phyloP scores from a whole-genome alignment of 2,329 filamentous ascomycete species.

The Chrysosporium keratinophilum region DNA sequence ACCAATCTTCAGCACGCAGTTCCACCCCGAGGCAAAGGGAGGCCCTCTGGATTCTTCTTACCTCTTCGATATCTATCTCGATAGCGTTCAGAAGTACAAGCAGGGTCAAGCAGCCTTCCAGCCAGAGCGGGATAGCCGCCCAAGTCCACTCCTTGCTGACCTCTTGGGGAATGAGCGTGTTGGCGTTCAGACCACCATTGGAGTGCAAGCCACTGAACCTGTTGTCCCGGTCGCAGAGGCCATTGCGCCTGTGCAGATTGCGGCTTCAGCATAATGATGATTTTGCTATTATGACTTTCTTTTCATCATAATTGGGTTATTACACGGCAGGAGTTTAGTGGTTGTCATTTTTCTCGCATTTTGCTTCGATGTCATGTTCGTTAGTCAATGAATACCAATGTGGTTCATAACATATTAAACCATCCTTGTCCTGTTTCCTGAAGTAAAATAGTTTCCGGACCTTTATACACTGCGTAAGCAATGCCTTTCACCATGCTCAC shows the following conservation, averaged over 20 bases:
- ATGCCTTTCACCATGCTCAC: too few species aligned
- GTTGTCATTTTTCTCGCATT: not conserved
- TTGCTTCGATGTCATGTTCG: too few species aligned
- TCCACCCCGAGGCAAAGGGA: conserved; percentile 97
- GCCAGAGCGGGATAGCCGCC: conserved; percentile 70
- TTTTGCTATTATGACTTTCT: not conserved
- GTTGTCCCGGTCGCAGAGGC: not conserved
- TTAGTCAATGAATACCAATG: too few species aligned
- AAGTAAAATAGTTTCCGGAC: too few species aligned
- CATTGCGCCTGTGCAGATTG: not conserved
- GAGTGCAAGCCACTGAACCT: not conserved
- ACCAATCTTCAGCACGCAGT: conserved; percentile 96
- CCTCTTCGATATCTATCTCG: conserved; percentile 91
- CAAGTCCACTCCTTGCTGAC: conserved; percentile 78
- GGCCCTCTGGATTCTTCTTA: conserved; percentile 92
- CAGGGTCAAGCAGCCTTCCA: conserved; percentile 60
- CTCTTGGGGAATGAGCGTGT: conserved; percentile 90
- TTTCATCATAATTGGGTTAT: not conserved
- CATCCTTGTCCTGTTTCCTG: too few species aligned
- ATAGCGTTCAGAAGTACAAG: conserved; percentile 85
- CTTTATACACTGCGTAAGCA: too few species aligned
- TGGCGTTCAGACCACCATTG: conserved; percentile 65
- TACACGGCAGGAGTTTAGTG: conserved; percentile 6
- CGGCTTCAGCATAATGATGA: conserved; percentile 1
- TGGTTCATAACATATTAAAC: too few species aligned